Evolutionary conservation across 164 flowering plant species (phyloP), one percentile per base, ranked within the genome.

Genomic region (Stephania yunnanensis): DNA sequence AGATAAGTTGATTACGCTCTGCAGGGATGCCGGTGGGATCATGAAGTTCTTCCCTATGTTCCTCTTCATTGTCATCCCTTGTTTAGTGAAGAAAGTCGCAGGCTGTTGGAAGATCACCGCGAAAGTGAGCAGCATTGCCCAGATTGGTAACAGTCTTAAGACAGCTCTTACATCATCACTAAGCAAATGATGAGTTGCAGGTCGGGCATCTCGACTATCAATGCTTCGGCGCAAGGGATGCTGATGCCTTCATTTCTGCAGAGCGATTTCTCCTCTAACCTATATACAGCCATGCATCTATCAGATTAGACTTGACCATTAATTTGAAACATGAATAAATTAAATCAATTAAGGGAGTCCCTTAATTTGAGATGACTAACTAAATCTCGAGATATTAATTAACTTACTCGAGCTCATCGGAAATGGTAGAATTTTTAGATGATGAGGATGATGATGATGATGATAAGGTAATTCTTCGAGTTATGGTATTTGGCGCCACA

Each of bases 21-120:
- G 99, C 0, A 96, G 89, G 1, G 97, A 86, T 0, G 99, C 99
- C 1, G 99, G 98, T 17, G 99, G 99, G 84, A 96, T 89, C 75
- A 83, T 78, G 85, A 94, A 92, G 69, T 67, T 73, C 52, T 75
- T 77, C 5, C 97, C 97, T 0, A 96, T 89, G 86, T 83, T 87
- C 20, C 99, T 79, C 82, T 80, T 83, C 99, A 96, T 96, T 46
- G 98, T 83, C 91, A 87, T 87, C 65, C 99, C 99, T 86, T 96
- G 99, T 74, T 92, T 96, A n/a, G 97, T 96, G 84, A 96, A 96
- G 82, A 94, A 96, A 1, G 99, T 96, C 1, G 91, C 86, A 0
- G 99, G 99, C 58, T 86, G 97, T 78, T 96, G 98, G 81, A 96
- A 94, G 29, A 96, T 90, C n/a, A 96, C 91, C 0, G 99, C 97